Evolutionary conservation across 768 basidiomycete genomes (phyloP).

Genomic region (Rhodosporidiobolus odoratus): DNA sequence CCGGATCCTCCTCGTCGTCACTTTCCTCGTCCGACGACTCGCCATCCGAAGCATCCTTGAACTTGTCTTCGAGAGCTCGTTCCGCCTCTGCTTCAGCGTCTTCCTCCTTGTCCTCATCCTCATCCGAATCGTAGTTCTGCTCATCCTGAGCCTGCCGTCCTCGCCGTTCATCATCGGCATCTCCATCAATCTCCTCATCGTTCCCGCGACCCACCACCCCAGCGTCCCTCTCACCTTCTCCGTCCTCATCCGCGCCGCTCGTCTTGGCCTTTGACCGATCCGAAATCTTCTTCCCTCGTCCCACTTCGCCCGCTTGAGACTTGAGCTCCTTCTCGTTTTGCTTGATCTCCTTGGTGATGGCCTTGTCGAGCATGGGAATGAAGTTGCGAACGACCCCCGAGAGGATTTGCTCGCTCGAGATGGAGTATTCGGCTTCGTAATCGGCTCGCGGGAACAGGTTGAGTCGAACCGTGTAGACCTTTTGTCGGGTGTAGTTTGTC

Average conservation of each 20-base stretch:
- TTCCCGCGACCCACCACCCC: constrained; percentile 49
- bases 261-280: constrained; percentile 58
- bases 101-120: constrained; percentile 49
- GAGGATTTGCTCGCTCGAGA: constrained; percentile 67
- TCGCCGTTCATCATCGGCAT: constrained; percentile 72
- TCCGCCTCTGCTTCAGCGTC: constrained; percentile 45
- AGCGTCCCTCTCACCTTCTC: constrained; percentile 55
- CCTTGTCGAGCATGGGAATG: constrained; percentile 72
- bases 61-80: constrained; percentile 43
- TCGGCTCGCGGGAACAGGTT: constrained; percentile 80
- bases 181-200: constrained; percentile 69
- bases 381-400: constrained; percentile 67
- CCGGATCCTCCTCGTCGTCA: constrained; percentile 29
- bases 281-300: constrained; percentile 50
- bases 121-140: constrained; percentile 67
- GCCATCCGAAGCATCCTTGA: constrained; percentile 45
- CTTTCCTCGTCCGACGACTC: constrained; percentile 43
- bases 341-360: constrained; percentile 80
- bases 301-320: constrained; percentile 71
- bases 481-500: constrained; percentile 60
- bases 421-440: constrained; percentile 74
- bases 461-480: constrained; percentile 73
- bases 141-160: constrained; percentile 66
- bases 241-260: constrained; percentile 52
- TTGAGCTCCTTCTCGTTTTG: constrained; percentile 72